Conservation (phyloP, 345 rosid species). For the Pistacia atlantica region DNA sequence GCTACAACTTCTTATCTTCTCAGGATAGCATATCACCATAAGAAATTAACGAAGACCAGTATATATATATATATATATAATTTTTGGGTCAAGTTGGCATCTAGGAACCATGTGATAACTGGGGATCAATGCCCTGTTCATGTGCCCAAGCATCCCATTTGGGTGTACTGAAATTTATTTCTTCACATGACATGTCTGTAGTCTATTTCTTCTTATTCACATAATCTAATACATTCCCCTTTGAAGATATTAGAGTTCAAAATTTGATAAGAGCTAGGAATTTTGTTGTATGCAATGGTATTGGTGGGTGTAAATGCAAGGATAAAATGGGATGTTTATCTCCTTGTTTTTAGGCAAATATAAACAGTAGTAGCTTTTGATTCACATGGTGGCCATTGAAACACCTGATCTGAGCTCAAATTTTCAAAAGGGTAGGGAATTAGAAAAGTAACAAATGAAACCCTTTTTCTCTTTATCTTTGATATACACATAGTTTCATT, state of each 20-base stretch:
- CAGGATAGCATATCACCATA: too few relatives aligned
- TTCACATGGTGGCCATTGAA: background rate
- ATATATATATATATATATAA: too few relatives aligned
- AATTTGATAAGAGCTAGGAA: too few relatives aligned
- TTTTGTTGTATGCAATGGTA: too few relatives aligned
- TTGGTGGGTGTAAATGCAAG: background rate
- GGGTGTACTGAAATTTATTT: background rate
- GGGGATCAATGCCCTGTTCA: slow-evolving; percentile 18
- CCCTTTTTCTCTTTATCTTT: background rate
- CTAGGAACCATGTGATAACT: slow-evolving; percentile 4
- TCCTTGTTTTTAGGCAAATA: slow-evolving; percentile 1
- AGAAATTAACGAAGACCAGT: too few relatives aligned
- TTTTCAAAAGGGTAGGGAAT: background rate
- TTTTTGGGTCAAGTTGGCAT: slow-evolving; percentile 14
- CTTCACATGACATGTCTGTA: slow-evolving; percentile 11
- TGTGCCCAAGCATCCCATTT: slow-evolving; percentile 5
- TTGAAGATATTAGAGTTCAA: too few relatives aligned
- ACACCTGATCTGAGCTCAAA: background rate
- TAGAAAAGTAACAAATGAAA: too few relatives aligned
- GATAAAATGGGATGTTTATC: background rate
- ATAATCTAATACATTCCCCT: too few relatives aligned
- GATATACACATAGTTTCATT: background rate
- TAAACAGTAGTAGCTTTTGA: too few relatives aligned
- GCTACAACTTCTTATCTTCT: too few relatives aligned
- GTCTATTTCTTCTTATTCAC: background rate